Conservation (phyloP, 495 filamentous ascomycete species). For the Neurospora tetrasperma region DNA sequence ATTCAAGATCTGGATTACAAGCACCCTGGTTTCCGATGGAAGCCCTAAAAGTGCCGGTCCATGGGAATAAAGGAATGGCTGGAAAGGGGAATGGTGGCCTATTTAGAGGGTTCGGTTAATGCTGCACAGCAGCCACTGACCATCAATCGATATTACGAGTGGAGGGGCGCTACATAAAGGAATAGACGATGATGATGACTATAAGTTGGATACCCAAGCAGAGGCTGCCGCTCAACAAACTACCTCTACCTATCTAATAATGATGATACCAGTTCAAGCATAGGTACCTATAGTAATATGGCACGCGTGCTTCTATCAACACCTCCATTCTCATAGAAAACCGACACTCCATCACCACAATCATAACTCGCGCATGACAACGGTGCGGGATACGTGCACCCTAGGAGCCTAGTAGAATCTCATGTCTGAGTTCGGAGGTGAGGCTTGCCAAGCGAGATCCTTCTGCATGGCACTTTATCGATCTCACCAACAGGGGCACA, state of each 20-base stretch:
- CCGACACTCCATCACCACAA: neutral
- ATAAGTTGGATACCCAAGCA: neutral
- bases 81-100: neutral
- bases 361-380: neutral
- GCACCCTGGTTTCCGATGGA: conserved; percentile 61
- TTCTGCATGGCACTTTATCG: neutral
- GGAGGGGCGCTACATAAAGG: too few species aligned
- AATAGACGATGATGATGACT: neutral
- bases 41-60: conserved; percentile 24
- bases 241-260: neutral
- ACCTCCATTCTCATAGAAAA: neutral
- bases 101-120: neutral
- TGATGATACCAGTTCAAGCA: neutral
- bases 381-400: neutral
- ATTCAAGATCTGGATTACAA: conserved; percentile 62
- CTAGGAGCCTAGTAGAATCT: neutral
- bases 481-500: neutral
- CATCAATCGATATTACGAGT: neutral
- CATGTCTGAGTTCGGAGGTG: neutral
- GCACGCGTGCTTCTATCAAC: neutral
- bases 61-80: neutral
- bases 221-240: neutral
- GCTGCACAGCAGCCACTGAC: neutral
- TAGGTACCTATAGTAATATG: neutral
- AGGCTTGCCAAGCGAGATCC: neutral